Conservation (phyloP, 495 filamentous ascomycete genomes). For the Cenococcum geophilum region DNA sequence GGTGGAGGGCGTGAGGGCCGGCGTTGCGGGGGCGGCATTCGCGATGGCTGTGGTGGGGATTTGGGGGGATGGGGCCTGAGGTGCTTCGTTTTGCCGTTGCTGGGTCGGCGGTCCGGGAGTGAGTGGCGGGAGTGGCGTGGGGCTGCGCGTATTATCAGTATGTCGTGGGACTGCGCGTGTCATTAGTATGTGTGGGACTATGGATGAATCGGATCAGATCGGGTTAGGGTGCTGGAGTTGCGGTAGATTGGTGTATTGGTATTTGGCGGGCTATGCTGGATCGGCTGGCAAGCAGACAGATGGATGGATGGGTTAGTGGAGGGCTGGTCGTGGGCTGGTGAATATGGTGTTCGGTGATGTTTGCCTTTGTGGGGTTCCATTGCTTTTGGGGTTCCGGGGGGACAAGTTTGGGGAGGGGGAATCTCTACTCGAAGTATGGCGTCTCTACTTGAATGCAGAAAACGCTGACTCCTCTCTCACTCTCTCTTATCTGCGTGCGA, state of each 20-base stretch:
- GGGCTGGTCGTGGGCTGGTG: background rate
- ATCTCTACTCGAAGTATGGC: background rate
- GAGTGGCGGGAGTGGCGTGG: no score
- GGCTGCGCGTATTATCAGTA: no score
- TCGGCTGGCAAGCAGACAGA: background rate
- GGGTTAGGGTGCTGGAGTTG: background rate
- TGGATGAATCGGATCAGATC: background rate
- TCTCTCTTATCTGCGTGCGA: no score
- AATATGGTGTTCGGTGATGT: background rate
- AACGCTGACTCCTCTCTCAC: no score
- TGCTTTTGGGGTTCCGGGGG: background rate
- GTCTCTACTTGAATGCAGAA: no score
- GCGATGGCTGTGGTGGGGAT: slow-evolving; percentile 73
- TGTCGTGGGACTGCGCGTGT: no score
- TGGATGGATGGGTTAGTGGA: no score
- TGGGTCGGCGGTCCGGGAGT: background rate
- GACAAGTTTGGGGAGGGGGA: background rate
- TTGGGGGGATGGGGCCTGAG: slow-evolving; percentile 65
- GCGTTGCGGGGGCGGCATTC: slow-evolving; percentile 60
- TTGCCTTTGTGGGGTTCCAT: background rate
- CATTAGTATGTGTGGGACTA: background rate
- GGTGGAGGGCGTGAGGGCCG: slow-evolving; percentile 54
- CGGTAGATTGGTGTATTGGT: background rate
- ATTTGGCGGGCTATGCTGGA: background rate
- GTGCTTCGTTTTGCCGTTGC: background rate